phyloP scores from a whole-genome alignment of 176 grass and related monocot species.

The Miscanthus lutarioriparius region DNA sequence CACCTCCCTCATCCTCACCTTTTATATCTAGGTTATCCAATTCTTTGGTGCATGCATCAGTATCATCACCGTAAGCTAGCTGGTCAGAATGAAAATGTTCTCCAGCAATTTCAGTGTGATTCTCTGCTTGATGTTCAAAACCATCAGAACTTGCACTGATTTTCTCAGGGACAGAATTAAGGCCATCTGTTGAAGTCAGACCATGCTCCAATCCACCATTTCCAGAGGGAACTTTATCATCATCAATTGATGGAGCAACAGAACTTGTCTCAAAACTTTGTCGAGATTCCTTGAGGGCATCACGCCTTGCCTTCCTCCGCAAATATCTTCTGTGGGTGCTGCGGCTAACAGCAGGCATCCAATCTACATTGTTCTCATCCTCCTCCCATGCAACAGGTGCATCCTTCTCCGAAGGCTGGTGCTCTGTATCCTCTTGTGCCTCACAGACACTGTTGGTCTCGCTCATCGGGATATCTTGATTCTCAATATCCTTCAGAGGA shows the following conservation, averaged over 20 bases:
- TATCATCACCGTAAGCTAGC: constrained; percentile 4
- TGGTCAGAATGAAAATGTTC: constrained; percentile 29
- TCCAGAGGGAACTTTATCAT: constrained; percentile 27
- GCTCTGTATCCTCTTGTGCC: constrained; percentile 32
- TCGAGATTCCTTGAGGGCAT: constrained; percentile 49
- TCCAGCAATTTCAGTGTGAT: constrained; percentile 34
- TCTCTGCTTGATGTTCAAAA: constrained; percentile 35
- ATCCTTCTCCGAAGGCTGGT: constrained; percentile 47
- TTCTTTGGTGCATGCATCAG: constrained; percentile 45
- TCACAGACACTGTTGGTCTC: constrained; percentile 34
- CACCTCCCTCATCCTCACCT: constrained; percentile 46
- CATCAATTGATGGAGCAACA: constrained; percentile 42
- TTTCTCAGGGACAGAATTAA: constrained; percentile 30
- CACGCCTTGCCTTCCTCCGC: constrained; percentile 75
- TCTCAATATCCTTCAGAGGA: constrained; percentile 77
- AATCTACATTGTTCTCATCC: constrained; percentile 69
- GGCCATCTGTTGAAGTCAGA: constrained; percentile 10
- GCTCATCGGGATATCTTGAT: constrained; percentile 40
- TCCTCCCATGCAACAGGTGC: constrained; percentile 58
- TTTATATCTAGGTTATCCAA: constrained; percentile 57
- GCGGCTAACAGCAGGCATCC: constrained; percentile 84
- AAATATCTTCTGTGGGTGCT: constrained; percentile 91
- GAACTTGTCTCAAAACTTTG: constrained; percentile 39
- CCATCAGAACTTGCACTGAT: neutral
- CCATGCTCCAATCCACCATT: constrained; percentile 4